A percentile compares a stretch with the other conserved stretches of the same genome.
Evolutionary conservation across 768 basidiomycete species (phyloP).

Genomic region (Rhodosporidiobolus sp.): DNA sequence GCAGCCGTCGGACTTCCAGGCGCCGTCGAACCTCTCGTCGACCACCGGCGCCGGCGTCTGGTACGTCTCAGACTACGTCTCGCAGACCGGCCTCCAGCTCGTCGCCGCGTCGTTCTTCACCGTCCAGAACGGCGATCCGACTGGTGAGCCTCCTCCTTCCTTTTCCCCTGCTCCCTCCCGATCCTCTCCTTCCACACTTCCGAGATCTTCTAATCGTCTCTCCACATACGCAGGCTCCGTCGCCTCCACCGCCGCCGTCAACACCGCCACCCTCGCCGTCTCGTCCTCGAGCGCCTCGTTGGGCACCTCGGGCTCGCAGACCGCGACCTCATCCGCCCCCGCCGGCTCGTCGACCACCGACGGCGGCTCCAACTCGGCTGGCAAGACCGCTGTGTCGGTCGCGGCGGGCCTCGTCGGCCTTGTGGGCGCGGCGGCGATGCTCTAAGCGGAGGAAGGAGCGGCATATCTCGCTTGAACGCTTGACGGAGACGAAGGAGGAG

Average conservation of each 20-base stretch:
- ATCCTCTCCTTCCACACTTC: neutral
- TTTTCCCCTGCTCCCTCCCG: neutral
- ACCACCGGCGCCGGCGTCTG: slow-evolving; percentile 23
- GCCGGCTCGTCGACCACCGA: neutral
- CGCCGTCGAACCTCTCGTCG: slow-evolving; percentile 37
- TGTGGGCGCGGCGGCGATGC: slow-evolving; percentile 7
- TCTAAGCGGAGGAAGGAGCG: slow-evolving; percentile 5
- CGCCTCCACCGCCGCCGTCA: slow-evolving; percentile 28
- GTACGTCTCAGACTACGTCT: slow-evolving; percentile 32
- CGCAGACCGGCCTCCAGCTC: slow-evolving; percentile 28
- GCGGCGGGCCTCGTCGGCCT: slow-evolving; percentile 16
- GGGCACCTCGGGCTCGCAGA: too few species aligned
- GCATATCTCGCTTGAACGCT: too few species aligned
- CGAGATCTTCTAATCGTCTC: neutral
- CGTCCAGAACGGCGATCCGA: slow-evolving; percentile 27
- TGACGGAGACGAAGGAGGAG: neutral
- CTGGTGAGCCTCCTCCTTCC: slow-evolving; percentile 6
- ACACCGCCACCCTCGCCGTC: slow-evolving; percentile 31
- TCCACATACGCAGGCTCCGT: slow-evolving; percentile 7
- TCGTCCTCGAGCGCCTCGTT: slow-evolving; percentile 1
- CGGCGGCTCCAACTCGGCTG: neutral
- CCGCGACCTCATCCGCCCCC: neutral
- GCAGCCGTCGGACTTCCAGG: slow-evolving; percentile 36
- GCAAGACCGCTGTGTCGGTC: slow-evolving; percentile 3
- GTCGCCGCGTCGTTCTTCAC: slow-evolving; percentile 39